Evolutionary conservation across 2,329 filamentous ascomycete species (phyloP), one percentile per base, ranked within the genome.

Genomic region (Torrubiellomyces zombiae): DNA sequence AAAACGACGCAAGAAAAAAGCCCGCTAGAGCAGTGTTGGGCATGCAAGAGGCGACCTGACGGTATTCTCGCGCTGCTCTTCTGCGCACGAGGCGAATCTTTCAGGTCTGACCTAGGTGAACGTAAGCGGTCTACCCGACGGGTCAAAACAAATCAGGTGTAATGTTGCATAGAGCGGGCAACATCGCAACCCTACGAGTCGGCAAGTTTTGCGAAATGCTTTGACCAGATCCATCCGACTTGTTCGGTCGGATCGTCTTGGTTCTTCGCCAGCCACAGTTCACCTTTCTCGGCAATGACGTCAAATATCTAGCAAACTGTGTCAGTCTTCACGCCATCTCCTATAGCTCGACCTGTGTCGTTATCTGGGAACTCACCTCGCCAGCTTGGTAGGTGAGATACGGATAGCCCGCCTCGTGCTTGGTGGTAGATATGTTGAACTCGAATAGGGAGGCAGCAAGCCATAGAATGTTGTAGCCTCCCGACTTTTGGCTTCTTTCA

Each of bases 161-260:
- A n/a, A n/a, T n/a, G n/a, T n/a, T n/a, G n/a, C n/a, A n/a, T n/a
- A n/a, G n/a, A n/a, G n/a, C n/a, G n/a, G n/a, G n/a, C n/a, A n/a
- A n/a, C n/a, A n/a, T n/a, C n/a, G n/a, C n/a, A n/a, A n/a, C n/a
- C 25, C 30, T 47, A 58, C 27, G 54, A 51, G 42, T 70, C 67
- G 24, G 65, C 66, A 34, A 72, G 44, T 44, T 67, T 70, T 26
- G 77, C 77, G 60, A 98, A 98, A 55, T 98, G 89, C 51, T 94
- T 94, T 42, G 85, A 92, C 89, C 89, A 98, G 42, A 98, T 93
- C 89, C 89, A 98, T 25, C 89, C 89, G 17, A 95, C 74, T 35
- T 73, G 65, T 35, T 77, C 67, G 8, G 59, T 63, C 2, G 71
- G 58, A 49, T 98, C 89, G 44, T 98, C 89, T 53, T 98, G 89